Base-by-base conservation (phyloP, 148 eudicot species). In the Gaultheria prostrata region DNA sequence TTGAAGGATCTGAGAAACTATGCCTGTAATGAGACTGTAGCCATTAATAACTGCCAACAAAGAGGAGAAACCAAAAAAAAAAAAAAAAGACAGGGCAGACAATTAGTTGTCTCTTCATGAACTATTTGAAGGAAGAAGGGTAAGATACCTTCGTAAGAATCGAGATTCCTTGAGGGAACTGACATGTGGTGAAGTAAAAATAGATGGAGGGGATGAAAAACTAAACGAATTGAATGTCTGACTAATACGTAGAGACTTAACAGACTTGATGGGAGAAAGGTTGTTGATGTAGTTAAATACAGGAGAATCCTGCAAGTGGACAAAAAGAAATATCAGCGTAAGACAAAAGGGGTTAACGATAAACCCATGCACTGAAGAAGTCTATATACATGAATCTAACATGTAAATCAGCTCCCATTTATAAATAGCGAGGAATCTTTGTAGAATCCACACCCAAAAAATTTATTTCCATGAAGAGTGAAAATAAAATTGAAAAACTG, bases 101-200 rank as follows among this genome's bases (percentile, higher is more conserved):
- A 9, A 67, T 7, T 14, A 1, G 74, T 33, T 1, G 0, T 33
- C 35, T 45, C 76, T 46, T 76, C 17, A 39, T 26, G 39, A 63
- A 28, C 5, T 49, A 15, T 57, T 56, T 39, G 48, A 70, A 51
- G 57, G 15, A 67, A 77, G 26, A 13, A 81, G 17, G 48, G 82
- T 73, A 8, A 21, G 59, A 73, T 93, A 97, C 99, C 99, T 93
- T 87, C 90, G 77, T 49, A 93, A 83, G 74, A 93, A 89, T 85
- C 88, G 83, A 49, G 91, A 87, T 71, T 91, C 99, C 93, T 89
- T 91, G 79, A 88, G 88, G 32, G 91, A 86, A 79, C 83, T 90
- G 59, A 90, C 90, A 84, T 94, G 99, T 0, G 99, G 99, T 39
- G 99, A 97, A 77, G 98, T 90, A 86, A 97, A 97, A 84, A 97